Evolutionary conservation across 495 filamentous ascomycete species (phyloP), one percentile per base, ranked within the genome.

Genomic region (Aspergillus funiculosus): DNA sequence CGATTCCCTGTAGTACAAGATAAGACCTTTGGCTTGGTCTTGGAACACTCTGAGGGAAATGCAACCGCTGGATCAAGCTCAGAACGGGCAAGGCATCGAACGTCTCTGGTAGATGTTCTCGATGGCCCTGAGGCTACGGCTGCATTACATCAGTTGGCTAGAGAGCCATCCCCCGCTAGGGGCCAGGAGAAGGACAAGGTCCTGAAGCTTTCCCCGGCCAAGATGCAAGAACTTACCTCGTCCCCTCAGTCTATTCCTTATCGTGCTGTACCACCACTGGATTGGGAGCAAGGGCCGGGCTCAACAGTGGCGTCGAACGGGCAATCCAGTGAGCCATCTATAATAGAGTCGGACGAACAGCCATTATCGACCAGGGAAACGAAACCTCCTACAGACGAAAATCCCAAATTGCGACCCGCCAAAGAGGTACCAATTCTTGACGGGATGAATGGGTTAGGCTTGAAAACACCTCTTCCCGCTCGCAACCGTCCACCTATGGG

Each of bases 161-260:
- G 43, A 5, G 56, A 54, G 14, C 26, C 31, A 15, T 57, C 59
- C 9, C 53, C 52, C 22, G 11, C 10, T 7, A 41, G 37, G 20
- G 45, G 53, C 19, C 43, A 52, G 24, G 57, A 56, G 13, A 47
- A 56, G 14, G 63, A 69, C 2, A 64, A 60, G 29, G 58, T 75
- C n/a, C 52, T 74, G 50, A 79, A 75, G 40, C 48, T 79, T 25
- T 74, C 74, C 5, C 67, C 72, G 14, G 63, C 66, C 32, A 71
- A 78, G 52, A 77, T 78, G 25, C 66, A 78, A 43, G 75, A 76
- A 43, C 65, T 79, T 21, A 76, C 73, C 18, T 76, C 75, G 2
- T 75, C 75, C 13, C 75, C 76, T 13, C 66, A 78, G 7, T 77
- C 72, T 15, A 67, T 78, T 8, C 74, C 76, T 1, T 58, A 66